Evolutionary conservation across 2,329 filamentous ascomycete genomes (phyloP).

Genomic region (Annulohypoxylon truncatum): DNA sequence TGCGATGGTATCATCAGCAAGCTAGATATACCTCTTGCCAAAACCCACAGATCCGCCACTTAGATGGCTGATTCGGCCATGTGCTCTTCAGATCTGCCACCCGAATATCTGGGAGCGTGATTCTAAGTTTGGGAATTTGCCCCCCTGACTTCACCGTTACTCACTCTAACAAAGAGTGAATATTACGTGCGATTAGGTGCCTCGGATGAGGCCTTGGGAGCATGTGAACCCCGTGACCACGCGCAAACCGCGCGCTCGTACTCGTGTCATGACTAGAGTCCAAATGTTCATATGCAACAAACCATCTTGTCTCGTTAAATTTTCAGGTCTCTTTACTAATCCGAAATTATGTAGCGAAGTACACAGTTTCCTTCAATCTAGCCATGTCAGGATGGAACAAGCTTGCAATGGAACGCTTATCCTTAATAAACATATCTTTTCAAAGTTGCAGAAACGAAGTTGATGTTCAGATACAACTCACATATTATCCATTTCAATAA

Average conservation of each 20-base stretch:
- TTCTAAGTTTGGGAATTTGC: neutral
- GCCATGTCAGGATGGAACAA: no score
- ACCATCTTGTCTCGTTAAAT: no score
- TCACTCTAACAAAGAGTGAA: neutral
- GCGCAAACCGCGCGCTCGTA: neutral
- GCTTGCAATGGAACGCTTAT: no score
- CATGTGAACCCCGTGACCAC: neutral
- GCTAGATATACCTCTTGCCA: neutral
- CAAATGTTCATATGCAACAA: no score
- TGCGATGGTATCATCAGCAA: neutral
- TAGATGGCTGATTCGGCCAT: neutral
- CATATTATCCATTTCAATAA: no score
- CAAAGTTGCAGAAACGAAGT: no score
- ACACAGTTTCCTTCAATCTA: no score
- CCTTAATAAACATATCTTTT: no score
- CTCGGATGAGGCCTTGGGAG: neutral
- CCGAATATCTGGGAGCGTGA: slow-evolving; percentile 28
- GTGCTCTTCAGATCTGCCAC: neutral
- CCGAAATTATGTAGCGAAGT: no score
- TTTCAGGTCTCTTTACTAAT: no score
- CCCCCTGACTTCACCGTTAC: neutral
- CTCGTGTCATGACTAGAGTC: slow-evolving; percentile 4
- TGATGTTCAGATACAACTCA: no score
- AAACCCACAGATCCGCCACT: neutral
- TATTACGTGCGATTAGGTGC: neutral